These are phyloP conservation scores for Carex sylvatica DNA, from an alignment of 202 grass and related monocot species.

Conservation along the genomic window DNA sequence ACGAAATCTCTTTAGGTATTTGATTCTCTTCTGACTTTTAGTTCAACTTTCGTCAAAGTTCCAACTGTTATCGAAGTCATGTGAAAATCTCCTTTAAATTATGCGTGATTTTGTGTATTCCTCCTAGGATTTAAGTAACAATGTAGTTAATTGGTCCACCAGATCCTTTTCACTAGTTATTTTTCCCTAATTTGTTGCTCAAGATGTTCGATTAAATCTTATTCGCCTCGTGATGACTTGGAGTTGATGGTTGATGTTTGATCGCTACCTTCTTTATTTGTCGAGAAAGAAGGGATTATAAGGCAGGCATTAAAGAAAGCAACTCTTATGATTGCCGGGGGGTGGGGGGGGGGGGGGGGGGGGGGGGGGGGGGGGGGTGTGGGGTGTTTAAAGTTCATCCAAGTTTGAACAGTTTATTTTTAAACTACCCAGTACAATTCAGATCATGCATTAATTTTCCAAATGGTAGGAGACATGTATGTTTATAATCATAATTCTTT, in stretches of 20 bases:
- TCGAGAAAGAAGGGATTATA: no score
- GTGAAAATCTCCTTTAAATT: not conserved
- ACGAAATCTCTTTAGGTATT: not conserved
- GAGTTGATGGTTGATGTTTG: no score
- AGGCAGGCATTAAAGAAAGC: no score
- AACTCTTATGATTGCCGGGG: no score
- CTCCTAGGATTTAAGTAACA: not conserved
- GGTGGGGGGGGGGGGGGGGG: no score
- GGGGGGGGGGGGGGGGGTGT: no score
- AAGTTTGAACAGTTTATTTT: not conserved
- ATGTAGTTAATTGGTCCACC: not conserved
- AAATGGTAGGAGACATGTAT: not conserved
- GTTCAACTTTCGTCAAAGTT: not conserved
- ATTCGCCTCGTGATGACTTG: not conserved
- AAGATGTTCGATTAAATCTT: not conserved
- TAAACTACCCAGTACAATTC: not conserved
- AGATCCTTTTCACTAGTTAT: not conserved
- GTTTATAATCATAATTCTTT: not conserved
- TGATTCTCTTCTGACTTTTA: not conserved
- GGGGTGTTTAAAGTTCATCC: not conserved
- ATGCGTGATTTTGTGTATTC: not conserved
- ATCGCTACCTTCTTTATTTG: not conserved
- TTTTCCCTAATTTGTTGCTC: not conserved
- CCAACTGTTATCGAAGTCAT: not conserved
- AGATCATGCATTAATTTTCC: not conserved